These are phyloP conservation scores for Astragalus glycyphyllos DNA, from an alignment of 306 rosid species.

Conservation along the genomic window DNA sequence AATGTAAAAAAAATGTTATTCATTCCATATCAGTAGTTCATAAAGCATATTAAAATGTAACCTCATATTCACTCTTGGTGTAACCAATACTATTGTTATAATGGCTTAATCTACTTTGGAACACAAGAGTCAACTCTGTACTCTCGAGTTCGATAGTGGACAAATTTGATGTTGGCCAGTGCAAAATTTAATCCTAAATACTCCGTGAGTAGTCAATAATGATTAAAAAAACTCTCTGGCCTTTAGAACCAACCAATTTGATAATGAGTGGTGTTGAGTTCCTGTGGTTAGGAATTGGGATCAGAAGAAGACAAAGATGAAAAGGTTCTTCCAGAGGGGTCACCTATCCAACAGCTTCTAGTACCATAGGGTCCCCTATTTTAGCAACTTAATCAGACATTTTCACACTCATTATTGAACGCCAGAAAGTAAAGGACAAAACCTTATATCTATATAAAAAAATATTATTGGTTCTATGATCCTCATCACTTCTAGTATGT, in stretches of 20 bases:
- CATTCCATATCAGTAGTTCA: too few relatives aligned
- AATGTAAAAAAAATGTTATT: too few relatives aligned
- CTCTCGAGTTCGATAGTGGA: too few relatives aligned
- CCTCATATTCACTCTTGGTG: too few relatives aligned
- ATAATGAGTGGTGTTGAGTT: neutral
- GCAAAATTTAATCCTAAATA: too few relatives aligned
- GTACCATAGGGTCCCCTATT: conserved; percentile 23
- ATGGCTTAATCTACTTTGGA: too few relatives aligned
- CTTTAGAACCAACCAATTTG: conserved; percentile 16
- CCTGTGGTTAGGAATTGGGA: conserved; percentile 36
- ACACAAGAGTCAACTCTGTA: too few relatives aligned
- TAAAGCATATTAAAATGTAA: too few relatives aligned
- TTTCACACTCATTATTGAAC: neutral
- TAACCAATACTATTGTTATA: too few relatives aligned
- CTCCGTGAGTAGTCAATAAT: too few relatives aligned
- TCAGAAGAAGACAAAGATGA: conserved; percentile 20
- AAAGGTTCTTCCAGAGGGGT: conserved; percentile 10
- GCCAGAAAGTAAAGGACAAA: conserved; percentile 28
- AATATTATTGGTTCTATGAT: neutral
- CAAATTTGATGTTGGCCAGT: too few relatives aligned
- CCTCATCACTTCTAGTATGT: neutral
- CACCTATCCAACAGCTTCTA: conserved; percentile 1
- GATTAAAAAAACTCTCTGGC: too few relatives aligned
- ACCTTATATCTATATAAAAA: neutral
- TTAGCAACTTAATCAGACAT: conserved; percentile 21